These are phyloP conservation scores for Digitaria exilis DNA, from an alignment of 202 grass and related monocot species.

Conservation along the genomic window DNA sequence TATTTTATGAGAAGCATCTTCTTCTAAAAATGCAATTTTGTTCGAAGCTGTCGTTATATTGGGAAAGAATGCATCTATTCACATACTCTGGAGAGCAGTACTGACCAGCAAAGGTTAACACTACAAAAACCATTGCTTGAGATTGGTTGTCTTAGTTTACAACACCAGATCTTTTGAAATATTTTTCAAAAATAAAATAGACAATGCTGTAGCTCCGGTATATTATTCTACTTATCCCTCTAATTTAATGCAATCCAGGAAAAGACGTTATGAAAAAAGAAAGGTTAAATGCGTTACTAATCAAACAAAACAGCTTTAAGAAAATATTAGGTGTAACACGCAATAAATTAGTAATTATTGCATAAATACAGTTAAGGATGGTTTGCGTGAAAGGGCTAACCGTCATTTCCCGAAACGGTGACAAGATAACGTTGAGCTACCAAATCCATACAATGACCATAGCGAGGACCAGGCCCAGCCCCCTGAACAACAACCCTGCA, in stretches of 20 bases:
- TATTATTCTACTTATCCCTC: neutral
- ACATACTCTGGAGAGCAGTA: too few species aligned
- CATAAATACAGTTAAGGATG: conserved; percentile 12
- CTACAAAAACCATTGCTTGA: neutral
- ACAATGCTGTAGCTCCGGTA: neutral
- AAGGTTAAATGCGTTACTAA: conserved; percentile 5
- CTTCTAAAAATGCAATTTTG: neutral
- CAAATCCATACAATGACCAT: conserved; percentile 99
- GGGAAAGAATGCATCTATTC: neutral
- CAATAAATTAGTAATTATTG: neutral
- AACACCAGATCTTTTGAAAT: neutral
- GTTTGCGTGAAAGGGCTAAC: conserved; percentile 49
- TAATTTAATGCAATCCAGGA: neutral
- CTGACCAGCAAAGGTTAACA: neutral
- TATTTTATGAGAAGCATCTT: neutral
- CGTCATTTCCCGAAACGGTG: conserved; percentile 87
- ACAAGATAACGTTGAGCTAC: conserved; percentile 91
- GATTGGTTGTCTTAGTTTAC: neutral
- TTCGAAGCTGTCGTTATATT: neutral
- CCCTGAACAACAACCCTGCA: conserved; percentile 94
- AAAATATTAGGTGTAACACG: neutral
- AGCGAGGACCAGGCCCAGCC: conserved; percentile 84
- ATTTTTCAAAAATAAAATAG: neutral
- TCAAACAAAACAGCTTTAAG: conserved; percentile 11
- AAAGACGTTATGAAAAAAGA: neutral